A percentile compares a stretch with the other conserved stretches of the same genome.
These are phyloP conservation scores for Tetrahymena elliotti DNA, from an alignment of 73 alveolate genomes.

Conservation along the genomic window DNA sequence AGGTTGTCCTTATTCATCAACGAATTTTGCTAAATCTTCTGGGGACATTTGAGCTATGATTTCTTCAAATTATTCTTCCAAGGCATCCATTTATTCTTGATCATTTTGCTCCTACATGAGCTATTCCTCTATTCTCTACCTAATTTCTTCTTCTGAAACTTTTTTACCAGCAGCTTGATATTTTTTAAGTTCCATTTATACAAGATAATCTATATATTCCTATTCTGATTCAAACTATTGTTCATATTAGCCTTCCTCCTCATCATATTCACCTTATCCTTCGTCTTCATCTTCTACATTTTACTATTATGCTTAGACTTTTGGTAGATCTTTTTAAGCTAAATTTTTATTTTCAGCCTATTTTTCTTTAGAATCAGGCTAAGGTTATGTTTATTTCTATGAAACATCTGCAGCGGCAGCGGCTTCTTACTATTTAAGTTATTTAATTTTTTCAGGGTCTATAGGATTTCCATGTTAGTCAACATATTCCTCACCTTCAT, in stretches of 20 bases:
- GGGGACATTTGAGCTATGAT: background rate
- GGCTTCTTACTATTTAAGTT: background rate
- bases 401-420: background rate
- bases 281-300: background rate
- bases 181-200: background rate
- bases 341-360: background rate
- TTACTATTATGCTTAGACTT: background rate
- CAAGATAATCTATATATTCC: background rate
- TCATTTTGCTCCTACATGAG: background rate
- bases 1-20: background rate
- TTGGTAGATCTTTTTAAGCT: background rate
- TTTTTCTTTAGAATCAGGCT: background rate
- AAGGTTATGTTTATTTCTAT: background rate
- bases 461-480: background rate
- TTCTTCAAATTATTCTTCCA: background rate
- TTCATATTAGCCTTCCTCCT: background rate
- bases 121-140: background rate
- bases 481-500: background rate
- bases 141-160: background rate
- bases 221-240: background rate
- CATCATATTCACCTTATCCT: background rate
- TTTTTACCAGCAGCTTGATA: background rate
- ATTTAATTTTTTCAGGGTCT: background rate
- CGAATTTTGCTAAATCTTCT: background rate
- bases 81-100: background rate